phyloP scores from a whole-genome alignment of 2,329 filamentous ascomycete species.

The Ophiosphaerella korrae region DNA sequence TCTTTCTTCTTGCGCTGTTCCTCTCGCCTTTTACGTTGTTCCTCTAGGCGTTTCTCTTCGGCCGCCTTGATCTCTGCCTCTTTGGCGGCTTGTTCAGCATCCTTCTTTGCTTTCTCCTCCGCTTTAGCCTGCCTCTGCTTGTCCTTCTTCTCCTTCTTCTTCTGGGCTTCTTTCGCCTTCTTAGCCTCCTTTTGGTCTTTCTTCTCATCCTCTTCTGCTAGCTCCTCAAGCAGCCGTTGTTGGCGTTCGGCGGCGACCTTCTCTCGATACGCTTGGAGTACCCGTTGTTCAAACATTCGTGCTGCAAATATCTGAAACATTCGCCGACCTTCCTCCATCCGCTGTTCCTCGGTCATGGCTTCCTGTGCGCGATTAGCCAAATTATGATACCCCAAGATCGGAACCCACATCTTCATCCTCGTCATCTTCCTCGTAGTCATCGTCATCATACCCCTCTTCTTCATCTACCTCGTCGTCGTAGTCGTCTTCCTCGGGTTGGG shows the following conservation, averaged over 20 bases:
- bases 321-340: slow-evolving; percentile 95
- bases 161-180: slow-evolving; percentile 91
- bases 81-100: slow-evolving; percentile 87
- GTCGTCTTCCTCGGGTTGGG: slow-evolving; percentile 76
- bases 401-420: slow-evolving; percentile 44
- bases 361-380: slow-evolving; percentile 65
- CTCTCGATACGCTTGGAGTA: slow-evolving; percentile 95
- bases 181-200: slow-evolving; percentile 85
- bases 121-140: slow-evolving; percentile 86
- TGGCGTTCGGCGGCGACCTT: slow-evolving; percentile 95
- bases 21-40: slow-evolving; percentile 80
- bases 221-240: slow-evolving; percentile 85
- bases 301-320: slow-evolving; percentile 99
- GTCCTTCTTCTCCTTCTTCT: slow-evolving; percentile 91
- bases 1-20: slow-evolving; percentile 92
- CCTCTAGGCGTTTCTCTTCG: slow-evolving; percentile 79
- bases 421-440: slow-evolving; percentile 55
- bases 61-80: slow-evolving; percentile 76
- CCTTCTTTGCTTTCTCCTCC: slow-evolving; percentile 87
- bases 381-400: slow-evolving; percentile 9
- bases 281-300: slow-evolving; percentile 97
- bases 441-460: slow-evolving; percentile 64
- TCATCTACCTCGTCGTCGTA: slow-evolving; percentile 73
- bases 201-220: slow-evolving; percentile 80
- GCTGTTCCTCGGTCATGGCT: slow-evolving; percentile 95